Conservation (phyloP, 129 eudicot species). For the Solidago caesia region DNA sequence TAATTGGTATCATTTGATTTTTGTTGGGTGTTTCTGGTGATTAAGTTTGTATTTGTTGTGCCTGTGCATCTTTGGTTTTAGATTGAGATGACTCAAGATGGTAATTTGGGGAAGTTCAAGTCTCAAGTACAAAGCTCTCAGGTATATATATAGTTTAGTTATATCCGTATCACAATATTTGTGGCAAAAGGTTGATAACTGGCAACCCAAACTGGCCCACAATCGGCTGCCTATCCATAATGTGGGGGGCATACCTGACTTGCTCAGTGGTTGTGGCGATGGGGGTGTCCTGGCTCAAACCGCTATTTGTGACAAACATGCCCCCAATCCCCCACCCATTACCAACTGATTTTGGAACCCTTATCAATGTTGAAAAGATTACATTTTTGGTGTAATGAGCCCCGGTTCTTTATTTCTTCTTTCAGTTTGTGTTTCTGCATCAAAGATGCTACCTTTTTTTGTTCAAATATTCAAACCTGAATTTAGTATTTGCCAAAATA, state of each 20-base stretch:
- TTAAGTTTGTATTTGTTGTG: background rate
- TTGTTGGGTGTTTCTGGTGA: conserved; percentile 1
- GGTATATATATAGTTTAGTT: conserved; percentile 37
- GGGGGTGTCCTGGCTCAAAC: no score
- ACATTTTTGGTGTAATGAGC: background rate
- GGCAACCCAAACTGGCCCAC: no score
- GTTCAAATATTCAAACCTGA: background rate
- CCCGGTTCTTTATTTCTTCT: background rate
- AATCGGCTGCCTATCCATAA: no score
- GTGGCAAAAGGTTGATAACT: no score
- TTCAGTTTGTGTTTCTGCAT: background rate
- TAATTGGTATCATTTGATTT: no score
- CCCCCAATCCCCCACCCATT: background rate
- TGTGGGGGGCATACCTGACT: no score
- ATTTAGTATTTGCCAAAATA: background rate
- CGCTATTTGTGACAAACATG: no score
- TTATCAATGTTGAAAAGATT: background rate
- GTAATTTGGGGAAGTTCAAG: conserved; percentile 82
- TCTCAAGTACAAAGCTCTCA: conserved; percentile 91
- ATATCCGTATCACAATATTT: no score
- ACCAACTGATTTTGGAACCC: background rate
- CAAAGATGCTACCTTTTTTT: background rate
- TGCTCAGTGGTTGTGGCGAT: no score
- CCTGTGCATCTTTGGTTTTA: conserved; percentile 26
- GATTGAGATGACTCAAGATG: conserved; percentile 90